Evolutionary conservation across 2,329 filamentous ascomycete genomes (phyloP).

Genomic region (Decorospora gaudefroyi): DNA sequence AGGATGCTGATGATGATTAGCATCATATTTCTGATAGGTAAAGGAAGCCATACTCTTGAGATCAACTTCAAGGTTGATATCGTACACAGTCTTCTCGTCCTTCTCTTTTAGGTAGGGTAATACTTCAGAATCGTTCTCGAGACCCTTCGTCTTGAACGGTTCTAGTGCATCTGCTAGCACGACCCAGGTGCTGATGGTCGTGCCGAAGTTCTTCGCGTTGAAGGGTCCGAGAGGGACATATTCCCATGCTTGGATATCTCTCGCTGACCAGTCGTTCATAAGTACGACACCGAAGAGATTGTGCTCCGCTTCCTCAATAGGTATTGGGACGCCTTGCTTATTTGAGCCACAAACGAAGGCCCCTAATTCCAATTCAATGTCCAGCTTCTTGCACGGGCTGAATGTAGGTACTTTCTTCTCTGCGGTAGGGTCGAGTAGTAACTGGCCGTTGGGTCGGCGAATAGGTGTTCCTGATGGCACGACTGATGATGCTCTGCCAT

Average conservation of each 20-base stretch:
- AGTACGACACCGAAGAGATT: conserved; percentile 79
- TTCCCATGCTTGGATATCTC: conserved; percentile 84
- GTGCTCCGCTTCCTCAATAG: conserved; percentile 67
- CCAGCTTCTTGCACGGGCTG: conserved; percentile 67
- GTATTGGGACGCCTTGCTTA: conserved; percentile 65
- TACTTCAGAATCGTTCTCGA: conserved; percentile 60
- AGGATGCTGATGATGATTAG: conserved; percentile 44
- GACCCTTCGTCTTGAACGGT: conserved; percentile 62
- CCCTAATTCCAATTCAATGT: conserved; percentile 80
- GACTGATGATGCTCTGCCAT: conserved; percentile 75
- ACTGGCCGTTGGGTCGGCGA: conserved; percentile 74
- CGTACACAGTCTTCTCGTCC: conserved; percentile 63
- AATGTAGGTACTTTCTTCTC: conserved; percentile 67
- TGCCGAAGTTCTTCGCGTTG: conserved; percentile 82
- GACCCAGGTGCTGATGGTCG: conserved; percentile 78
- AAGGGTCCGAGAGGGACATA: conserved; percentile 82
- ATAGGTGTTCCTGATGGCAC: conserved; percentile 75
- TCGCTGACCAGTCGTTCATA: conserved; percentile 85
- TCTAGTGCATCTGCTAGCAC: conserved; percentile 76
- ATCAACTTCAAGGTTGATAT: conserved; percentile 71
- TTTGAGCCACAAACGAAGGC: conserved; percentile 72
- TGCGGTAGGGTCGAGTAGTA: conserved; percentile 66
- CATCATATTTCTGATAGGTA: background rate
- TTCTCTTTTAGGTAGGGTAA: conserved; percentile 69
- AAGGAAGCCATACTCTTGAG: conserved; percentile 52